phyloP scores from a whole-genome alignment of 2,329 filamentous ascomycete genomes.

The Davidsoniella virescens region DNA sequence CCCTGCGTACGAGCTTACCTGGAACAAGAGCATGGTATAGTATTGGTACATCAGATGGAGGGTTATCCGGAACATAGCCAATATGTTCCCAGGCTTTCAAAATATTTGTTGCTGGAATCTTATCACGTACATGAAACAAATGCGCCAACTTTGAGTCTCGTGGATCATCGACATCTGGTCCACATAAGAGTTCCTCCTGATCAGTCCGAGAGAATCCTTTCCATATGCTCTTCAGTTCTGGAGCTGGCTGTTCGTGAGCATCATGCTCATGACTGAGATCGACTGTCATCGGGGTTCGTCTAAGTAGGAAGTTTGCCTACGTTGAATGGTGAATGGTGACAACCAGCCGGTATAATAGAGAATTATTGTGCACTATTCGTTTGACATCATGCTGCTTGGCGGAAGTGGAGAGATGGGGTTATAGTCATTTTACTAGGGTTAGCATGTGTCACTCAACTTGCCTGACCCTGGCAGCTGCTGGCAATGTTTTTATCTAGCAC shows the following conservation, averaged over 20 bases:
- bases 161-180: constrained; percentile 38
- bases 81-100: constrained; percentile 28
- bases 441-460: too few relatives aligned
- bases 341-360: too few relatives aligned
- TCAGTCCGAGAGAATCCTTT: constrained; percentile 55
- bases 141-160: constrained; percentile 22
- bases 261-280: constrained; percentile 37
- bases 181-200: constrained; percentile 30
- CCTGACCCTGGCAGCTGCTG: too few relatives aligned
- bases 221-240: constrained; percentile 52
- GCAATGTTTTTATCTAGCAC: too few relatives aligned
- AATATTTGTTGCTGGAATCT: constrained; percentile 28
- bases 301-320: too few relatives aligned
- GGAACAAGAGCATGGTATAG: constrained; percentile 51
- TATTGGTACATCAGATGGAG: constrained; percentile 28
- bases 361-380: too few relatives aligned
- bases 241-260: constrained; percentile 63
- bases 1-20: constrained; percentile 31
- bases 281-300: too few relatives aligned
- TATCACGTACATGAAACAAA: constrained; percentile 29
- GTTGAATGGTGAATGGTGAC: too few relatives aligned
- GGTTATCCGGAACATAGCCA: constrained; percentile 20
- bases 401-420: too few relatives aligned
- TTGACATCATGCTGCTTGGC: too few relatives aligned
- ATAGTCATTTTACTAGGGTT: too few relatives aligned